phyloP scores from a whole-genome alignment of 2,329 filamentous ascomycete genomes.

The Colletotrichum kahawae region DNA sequence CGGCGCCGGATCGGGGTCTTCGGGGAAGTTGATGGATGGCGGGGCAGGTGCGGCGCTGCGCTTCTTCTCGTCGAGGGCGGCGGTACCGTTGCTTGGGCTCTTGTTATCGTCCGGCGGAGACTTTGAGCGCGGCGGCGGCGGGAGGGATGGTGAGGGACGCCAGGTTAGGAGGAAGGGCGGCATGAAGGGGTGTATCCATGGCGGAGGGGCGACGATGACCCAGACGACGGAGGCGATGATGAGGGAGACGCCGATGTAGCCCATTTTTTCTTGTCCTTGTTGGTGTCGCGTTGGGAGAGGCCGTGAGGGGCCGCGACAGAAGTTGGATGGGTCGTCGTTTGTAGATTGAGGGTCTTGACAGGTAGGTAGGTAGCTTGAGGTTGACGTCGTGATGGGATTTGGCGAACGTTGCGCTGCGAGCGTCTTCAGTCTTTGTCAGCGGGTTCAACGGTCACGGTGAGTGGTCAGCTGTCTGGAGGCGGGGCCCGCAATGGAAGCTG shows the following conservation, averaged over 20 bases:
- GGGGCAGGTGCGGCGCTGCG: neutral
- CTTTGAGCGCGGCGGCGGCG: neutral
- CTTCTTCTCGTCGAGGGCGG: neutral
- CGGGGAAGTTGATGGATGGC: neutral
- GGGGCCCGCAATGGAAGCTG: neutral
- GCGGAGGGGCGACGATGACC: constrained; percentile 58
- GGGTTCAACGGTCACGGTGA: neutral
- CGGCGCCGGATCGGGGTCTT: neutral
- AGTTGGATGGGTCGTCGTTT: neutral
- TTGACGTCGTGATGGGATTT: neutral
- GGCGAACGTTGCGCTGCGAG: neutral
- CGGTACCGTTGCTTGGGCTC: neutral
- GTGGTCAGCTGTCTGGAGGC: neutral
- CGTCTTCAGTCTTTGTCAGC: neutral
- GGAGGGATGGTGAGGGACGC: neutral
- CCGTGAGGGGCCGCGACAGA: neutral
- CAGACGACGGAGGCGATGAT: constrained; percentile 65
- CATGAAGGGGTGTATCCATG: constrained; percentile 52
- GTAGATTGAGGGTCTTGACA: neutral
- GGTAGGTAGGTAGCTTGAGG: neutral
- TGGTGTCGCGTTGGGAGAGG: neutral
- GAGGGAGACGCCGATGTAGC: constrained; percentile 64
- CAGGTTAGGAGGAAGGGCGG: constrained; percentile 39
- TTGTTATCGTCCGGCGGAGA: neutral
- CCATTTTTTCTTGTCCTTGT: constrained; percentile 39